Base-by-base conservation (phyloP, 768 basidiomycete genomes). In the Lactarius hengduanensis region DNA sequence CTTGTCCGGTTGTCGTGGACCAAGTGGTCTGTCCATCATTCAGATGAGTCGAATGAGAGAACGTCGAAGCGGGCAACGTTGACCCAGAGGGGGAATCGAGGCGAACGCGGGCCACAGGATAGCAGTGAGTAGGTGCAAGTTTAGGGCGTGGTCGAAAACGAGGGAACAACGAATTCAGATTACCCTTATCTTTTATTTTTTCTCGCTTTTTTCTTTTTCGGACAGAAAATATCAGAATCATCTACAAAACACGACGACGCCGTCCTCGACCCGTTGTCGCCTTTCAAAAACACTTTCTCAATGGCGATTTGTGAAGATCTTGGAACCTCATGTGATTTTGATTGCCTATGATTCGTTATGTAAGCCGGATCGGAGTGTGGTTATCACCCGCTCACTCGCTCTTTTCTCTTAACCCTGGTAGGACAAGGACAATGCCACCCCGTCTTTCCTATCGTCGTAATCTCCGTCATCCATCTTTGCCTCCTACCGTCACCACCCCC, bases 1-100 rank as follows among this genome's bases (percentile, higher is more conserved):
- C 74, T 92, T 91, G 78, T 91, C 89, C 55, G 81, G 81, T 65
- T 74, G 77, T 61, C 82, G 76, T 78, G 89, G 88, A 59, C 89
- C 90, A 71, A 84, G 74, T 66, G 82, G 83, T 70, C 80, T 78
- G 71, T 84, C 82, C 82, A 83, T 83, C 64, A 72, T 67, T 68
- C 41, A 62, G 69, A 40, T 15, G 15, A 40, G n/a, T 50, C 26
- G 26, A 26, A 26, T 26, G 36, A 34, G 18, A 38, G 20, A 41
- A 58, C 18, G 61, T 55, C 22, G 62, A 50, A 16, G 61, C 54
- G 57, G 53, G 18, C 2, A 30, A 30, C 8, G 59, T 30, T 45
- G 41, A 59, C 41, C 59, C 40, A 59, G 43, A 45, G 41, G 5
- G 40, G 16, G 40, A 20, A 38, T 40, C 40, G 26, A 41, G 58